Evolutionary conservation across 2,329 filamentous ascomycete species (phyloP), one percentile per base, ranked within the genome.

Genomic region (Xylaria sp.): DNA sequence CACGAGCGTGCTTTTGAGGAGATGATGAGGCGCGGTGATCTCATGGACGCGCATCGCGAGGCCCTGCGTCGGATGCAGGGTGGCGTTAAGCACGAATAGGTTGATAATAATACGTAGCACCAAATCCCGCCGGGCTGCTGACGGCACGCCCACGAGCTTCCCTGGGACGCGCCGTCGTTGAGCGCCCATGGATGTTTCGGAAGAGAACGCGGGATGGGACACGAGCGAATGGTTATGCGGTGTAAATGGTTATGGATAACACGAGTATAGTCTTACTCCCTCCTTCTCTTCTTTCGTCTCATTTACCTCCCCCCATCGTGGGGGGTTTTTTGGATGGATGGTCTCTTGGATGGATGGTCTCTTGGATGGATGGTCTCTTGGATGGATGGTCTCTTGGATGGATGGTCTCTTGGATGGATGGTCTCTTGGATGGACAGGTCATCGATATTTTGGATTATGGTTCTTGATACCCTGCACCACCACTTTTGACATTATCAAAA

Each of bases 11-110:
- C 85, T 43, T 89, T 93, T 74, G 91, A 93, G 71, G 88, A 91
- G 78, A 86, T 88, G 71, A 96, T 97, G 91, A 85, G 93, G 62
- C 89, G 87, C 18, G 90, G 90, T 0, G 88, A 91, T 70, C 87
- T 97, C 83, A 83, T 92, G 60, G 91, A 92, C 53, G 86, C 90
- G 25, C 94, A 97, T 78, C 86, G 91, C 23, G 91, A 94, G 70
- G 92, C 91, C 0, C 86, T 97, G 87, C 85, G 91, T 70, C 90
- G 85, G 78, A 91, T 97, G 90, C 94, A 97, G 74, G 80, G 79
- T 41, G 72, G 76, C 28, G 81, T 82, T 1, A 82, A 78, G 72
- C 76, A 82, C 12, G 57, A 25, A 25, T 68, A 58, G 13, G 7
- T 18, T n/a, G n/a, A n/a, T n/a, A n/a, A n/a, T n/a, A n/a, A n/a